A percentile compares a stretch with the other conserved stretches of the same genome.
These are phyloP conservation scores for Thraustochytrium sp. DNA, from an alignment of 352 stramenopile species.

Conservation along the genomic window DNA sequence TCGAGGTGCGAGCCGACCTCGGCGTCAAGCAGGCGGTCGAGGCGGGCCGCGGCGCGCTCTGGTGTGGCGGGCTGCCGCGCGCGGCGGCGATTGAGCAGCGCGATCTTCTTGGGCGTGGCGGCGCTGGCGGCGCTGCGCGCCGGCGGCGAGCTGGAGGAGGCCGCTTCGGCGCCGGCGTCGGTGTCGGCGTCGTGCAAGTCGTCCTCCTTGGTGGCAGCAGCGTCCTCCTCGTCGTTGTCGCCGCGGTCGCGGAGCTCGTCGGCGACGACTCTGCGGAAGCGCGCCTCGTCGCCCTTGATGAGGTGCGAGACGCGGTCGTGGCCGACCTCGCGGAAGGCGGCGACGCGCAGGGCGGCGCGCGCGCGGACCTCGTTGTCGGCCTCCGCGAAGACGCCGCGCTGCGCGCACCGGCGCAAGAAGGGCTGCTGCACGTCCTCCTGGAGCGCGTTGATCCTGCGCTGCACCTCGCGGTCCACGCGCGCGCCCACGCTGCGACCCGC, in stretches of 20 bases:
- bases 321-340: background rate
- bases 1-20: background rate
- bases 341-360: background rate
- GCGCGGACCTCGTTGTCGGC: background rate
- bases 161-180: too few species aligned
- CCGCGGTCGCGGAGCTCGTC: background rate
- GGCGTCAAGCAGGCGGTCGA: background rate
- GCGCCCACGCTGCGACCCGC: background rate
- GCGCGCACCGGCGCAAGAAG: background rate
- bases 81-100: background rate
- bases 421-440: background rate
- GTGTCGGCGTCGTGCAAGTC: too few species aligned
- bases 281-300: background rate
- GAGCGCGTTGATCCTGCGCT: background rate
- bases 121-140: too few species aligned
- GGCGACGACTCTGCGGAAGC: background rate
- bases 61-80: background rate
- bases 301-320: background rate
- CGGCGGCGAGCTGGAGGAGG: too few species aligned
- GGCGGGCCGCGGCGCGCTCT: background rate
- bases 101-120: background rate
- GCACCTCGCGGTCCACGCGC: background rate
- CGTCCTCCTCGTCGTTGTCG: background rate
- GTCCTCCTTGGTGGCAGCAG: background rate
- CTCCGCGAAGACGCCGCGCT: background rate